Evolutionary conservation across 306 rosid species (phyloP).

Genomic region (Crataegus laevigata): DNA sequence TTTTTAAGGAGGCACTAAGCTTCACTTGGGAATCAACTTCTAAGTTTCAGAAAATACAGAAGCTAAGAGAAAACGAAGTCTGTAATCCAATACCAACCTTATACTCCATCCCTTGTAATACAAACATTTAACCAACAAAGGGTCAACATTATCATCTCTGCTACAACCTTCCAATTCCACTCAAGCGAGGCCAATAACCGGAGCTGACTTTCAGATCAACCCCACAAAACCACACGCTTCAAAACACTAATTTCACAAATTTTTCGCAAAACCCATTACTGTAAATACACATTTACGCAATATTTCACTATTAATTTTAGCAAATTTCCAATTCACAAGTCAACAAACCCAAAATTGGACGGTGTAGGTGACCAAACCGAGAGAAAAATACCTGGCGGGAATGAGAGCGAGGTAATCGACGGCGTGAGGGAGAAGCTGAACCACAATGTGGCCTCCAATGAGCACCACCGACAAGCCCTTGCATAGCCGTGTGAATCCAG

Average conservation of each 20-base stretch:
- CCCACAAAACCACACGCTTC: background rate
- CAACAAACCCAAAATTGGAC: background rate
- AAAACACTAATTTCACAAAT: background rate
- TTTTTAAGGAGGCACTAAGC: background rate
- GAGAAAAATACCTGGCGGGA: conserved; percentile 58
- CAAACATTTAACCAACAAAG: background rate
- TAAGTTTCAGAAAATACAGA: background rate
- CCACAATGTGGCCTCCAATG: conserved; percentile 53
- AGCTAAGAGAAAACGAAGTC: background rate
- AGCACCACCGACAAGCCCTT: conserved; percentile 68
- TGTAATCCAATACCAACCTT: background rate
- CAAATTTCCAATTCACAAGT: background rate
- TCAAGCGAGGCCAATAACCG: background rate
- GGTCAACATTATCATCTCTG: background rate
- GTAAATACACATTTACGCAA: background rate
- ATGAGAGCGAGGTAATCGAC: conserved; percentile 70
- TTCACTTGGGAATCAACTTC: background rate
- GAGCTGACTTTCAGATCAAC: background rate
- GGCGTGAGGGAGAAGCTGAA: conserved; percentile 57
- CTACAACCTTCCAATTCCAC: background rate
- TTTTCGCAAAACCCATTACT: background rate
- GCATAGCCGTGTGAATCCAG: conserved; percentile 75
- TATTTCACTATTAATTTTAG: background rate
- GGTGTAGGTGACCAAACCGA: background rate
- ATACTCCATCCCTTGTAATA: background rate